Evolutionary conservation across 176 grass and related monocot species (phyloP).

Genomic region (Eleusine coracana): DNA sequence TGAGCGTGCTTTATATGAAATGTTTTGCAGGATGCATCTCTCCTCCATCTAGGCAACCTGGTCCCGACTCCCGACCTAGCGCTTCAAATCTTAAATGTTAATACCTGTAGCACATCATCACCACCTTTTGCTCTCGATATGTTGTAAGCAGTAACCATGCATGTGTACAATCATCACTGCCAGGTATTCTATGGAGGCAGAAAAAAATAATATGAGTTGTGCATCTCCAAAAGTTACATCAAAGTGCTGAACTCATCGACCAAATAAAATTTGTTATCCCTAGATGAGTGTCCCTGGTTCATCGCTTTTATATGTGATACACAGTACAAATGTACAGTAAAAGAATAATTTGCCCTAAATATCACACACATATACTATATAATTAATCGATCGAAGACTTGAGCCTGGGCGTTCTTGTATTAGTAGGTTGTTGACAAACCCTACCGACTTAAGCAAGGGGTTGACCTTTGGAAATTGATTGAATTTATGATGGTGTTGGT

Average conservation of each 20-base stretch:
- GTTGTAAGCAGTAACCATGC: neutral
- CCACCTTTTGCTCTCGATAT: neutral
- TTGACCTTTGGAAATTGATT: constrained; percentile 35
- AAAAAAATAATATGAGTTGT: neutral
- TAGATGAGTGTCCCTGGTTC: neutral
- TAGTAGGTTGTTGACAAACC: neutral
- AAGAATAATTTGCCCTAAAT: too few relatives aligned
- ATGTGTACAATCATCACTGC: neutral
- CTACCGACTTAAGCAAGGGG: constrained; percentile 2
- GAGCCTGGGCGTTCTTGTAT: neutral
- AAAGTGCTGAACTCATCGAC: constrained; percentile 27
- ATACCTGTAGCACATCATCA: too few relatives aligned
- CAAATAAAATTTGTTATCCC: constrained; percentile 36
- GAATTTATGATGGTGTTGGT: neutral
- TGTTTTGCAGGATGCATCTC: too few relatives aligned
- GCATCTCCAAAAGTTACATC: constrained; percentile 27
- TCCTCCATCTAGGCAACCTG: too few relatives aligned
- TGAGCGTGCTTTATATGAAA: too few relatives aligned
- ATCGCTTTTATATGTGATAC: neutral
- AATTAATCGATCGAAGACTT: neutral
- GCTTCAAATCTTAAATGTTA: too few relatives aligned
- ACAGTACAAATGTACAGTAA: neutral
- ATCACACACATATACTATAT: too few relatives aligned
- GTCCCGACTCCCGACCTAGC: too few relatives aligned
- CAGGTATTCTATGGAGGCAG: neutral